phyloP scores from a whole-genome alignment of 2,329 filamentous ascomycete genomes.

The Alternaria infectoria region DNA sequence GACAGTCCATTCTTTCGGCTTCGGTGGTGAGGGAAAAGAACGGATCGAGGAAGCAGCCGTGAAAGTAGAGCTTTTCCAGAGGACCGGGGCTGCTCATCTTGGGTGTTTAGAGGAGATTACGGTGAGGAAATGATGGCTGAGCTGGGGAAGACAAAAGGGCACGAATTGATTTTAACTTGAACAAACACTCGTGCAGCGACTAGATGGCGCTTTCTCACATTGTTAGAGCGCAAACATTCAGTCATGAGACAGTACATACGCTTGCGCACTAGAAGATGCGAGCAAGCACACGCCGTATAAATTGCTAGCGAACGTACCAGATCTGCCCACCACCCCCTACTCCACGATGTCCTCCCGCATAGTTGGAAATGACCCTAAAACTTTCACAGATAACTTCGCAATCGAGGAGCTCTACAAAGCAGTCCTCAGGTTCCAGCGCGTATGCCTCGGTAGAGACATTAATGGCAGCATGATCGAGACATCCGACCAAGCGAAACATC shows the following conservation, averaged over 20 bases:
- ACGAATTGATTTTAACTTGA: no score
- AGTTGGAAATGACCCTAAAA: not conserved
- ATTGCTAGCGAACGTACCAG: not conserved
- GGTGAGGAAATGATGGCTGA: not conserved
- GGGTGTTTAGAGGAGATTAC: not conserved
- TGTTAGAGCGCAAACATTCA: not conserved
- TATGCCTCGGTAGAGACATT: not conserved
- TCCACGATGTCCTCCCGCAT: not conserved
- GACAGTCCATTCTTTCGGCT: not conserved
- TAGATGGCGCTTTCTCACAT: not conserved
- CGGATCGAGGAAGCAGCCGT: not conserved
- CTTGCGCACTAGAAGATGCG: not conserved
- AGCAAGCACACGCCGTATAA: not conserved
- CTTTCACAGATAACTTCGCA: not conserved
- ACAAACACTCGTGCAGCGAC: not conserved
- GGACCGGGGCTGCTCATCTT: not conserved
- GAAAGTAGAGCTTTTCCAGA: not conserved
- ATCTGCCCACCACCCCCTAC: not conserved
- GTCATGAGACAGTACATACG: not conserved
- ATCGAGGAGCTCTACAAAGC: not conserved
- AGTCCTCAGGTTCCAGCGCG: not conserved
- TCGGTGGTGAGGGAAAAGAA: not conserved
- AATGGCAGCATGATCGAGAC: not conserved
- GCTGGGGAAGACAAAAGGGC: not conserved
- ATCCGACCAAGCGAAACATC: not conserved